Conservation (phyloP, 176 grass and related monocot species). For the Stipa capillata region DNA sequence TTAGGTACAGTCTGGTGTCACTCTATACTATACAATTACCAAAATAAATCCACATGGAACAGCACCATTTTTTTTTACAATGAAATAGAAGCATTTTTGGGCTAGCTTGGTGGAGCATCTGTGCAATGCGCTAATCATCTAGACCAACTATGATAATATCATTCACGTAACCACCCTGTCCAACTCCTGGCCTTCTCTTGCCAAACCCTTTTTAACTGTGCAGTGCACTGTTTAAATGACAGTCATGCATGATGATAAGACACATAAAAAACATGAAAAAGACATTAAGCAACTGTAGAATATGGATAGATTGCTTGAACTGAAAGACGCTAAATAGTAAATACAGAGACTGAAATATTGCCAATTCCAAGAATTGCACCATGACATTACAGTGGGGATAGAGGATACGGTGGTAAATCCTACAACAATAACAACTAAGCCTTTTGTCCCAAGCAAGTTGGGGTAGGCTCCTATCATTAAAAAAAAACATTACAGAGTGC, state of each 20-base stretch:
- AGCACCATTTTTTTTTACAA: background rate
- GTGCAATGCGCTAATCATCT: background rate
- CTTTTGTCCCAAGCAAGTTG: no score
- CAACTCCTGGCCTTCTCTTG: background rate
- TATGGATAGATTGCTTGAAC: background rate
- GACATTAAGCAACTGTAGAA: background rate
- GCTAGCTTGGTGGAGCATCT: background rate
- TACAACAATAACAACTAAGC: no score
- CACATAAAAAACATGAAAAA: background rate
- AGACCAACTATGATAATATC: background rate
- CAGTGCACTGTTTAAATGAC: background rate
- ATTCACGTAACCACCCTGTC: background rate
- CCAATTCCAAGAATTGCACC: background rate
- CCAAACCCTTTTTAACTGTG: background rate
- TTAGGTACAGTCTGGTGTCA: background rate
- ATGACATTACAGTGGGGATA: background rate
- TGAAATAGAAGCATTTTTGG: background rate
- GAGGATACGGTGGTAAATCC: background rate
- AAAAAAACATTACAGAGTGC: background rate
- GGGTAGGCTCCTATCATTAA: background rate
- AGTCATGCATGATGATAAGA: background rate
- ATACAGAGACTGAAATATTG: background rate
- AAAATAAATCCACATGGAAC: background rate
- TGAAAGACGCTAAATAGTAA: background rate
- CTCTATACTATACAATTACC: background rate